Evolutionary conservation across 768 basidiomycete species (phyloP).

Genomic region (Fomitopsis serialis): DNA sequence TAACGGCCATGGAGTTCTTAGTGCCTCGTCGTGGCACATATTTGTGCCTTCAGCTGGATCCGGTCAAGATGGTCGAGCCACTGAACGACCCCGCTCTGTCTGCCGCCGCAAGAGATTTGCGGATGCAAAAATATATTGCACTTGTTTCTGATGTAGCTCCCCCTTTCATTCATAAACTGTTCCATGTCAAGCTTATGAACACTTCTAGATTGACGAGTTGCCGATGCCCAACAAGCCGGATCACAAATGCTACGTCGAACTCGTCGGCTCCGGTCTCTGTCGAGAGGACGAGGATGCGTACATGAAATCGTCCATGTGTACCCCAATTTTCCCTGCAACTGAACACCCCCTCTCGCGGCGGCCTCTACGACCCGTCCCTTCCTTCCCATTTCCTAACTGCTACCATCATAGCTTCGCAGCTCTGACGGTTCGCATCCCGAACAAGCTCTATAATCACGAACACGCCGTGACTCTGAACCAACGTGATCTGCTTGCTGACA

Average conservation of each 20-base stretch:
- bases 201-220: too few relatives aligned
- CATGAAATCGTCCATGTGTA: neutral
- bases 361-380: neutral
- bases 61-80: neutral
- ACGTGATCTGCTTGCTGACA: neutral
- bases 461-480: neutral
- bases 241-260: too few relatives aligned
- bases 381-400: neutral
- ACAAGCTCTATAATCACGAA: neutral
- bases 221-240: too few relatives aligned
- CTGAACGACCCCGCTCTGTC: neutral
- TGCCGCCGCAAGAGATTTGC: neutral
- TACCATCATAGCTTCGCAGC: neutral
- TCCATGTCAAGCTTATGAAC: too few relatives aligned
- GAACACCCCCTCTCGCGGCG: neutral
- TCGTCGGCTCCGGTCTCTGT: too few relatives aligned
- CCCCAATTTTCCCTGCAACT: neutral
- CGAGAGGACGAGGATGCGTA: neutral
- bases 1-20: neutral
- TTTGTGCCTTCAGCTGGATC: neutral
- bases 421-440: neutral
- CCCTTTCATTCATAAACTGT: too few relatives aligned
- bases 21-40: neutral
- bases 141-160: too few relatives aligned
- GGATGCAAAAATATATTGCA: neutral